Conservation (phyloP, 257 asterid genomes). For the Nicotiana otophora region DNA sequence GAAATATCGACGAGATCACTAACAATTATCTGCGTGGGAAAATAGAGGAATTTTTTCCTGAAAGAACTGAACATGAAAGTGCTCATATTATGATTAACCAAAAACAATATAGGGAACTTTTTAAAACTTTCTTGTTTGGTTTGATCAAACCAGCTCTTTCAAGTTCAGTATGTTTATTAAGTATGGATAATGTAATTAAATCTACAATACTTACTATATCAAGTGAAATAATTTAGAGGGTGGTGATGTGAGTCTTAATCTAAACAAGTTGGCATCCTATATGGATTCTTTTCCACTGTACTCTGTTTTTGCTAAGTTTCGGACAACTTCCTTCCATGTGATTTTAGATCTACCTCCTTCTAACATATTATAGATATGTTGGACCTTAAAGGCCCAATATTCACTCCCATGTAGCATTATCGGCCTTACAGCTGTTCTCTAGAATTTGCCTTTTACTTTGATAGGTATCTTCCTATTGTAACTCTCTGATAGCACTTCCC, state of each 20-base stretch:
- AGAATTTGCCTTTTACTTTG: not conserved
- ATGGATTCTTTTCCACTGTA: not conserved
- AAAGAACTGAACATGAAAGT: too few relatives aligned
- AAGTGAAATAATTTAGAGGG: too few relatives aligned
- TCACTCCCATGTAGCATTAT: not conserved
- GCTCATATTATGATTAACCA: too few relatives aligned
- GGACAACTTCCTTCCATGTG: not conserved
- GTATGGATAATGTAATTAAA: too few relatives aligned
- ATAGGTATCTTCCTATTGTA: not conserved
- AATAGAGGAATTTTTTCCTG: not conserved
- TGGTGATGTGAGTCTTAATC: not conserved
- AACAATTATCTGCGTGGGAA: not conserved
- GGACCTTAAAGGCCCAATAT: too few relatives aligned
- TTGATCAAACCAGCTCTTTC: not conserved
- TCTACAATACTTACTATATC: too few relatives aligned
- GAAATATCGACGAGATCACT: not conserved
- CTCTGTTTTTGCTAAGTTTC: not conserved
- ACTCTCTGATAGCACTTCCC: not conserved
- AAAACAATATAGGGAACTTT: too few relatives aligned
- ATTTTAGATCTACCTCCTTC: not conserved
- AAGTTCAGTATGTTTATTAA: not conserved
- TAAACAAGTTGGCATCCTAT: not conserved
- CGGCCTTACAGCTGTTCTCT: not conserved
- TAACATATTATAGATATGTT: too few relatives aligned
- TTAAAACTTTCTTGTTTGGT: not conserved